Percentiles rank a stretch among this genome's conserved stretches.
phyloP scores from a whole-genome alignment of 768 basidiomycete species.

The Rhizopogon roseolus region DNA sequence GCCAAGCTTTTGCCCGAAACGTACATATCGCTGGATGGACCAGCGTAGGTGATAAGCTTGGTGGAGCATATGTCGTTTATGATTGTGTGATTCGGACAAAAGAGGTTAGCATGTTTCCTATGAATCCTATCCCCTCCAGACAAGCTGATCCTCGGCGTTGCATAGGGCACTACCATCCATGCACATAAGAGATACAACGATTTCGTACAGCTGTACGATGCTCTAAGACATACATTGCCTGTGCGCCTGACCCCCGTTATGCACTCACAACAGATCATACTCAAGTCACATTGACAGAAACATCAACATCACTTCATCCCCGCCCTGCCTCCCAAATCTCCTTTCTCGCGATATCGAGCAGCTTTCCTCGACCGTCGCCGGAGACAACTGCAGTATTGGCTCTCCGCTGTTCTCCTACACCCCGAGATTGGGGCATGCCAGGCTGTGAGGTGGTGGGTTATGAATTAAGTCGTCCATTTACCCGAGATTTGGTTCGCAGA shows the following conservation, averaged over 20 bases:
- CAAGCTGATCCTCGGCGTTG: background rate
- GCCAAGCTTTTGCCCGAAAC: constrained; percentile 54
- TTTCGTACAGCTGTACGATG: constrained; percentile 49
- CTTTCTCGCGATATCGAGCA: constrained; percentile 60
- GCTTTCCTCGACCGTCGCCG: constrained; percentile 64
- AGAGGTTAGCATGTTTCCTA: constrained; percentile 32
- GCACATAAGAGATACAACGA: constrained; percentile 64
- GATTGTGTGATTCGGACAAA: constrained; percentile 67
- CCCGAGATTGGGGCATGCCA: constrained; percentile 65
- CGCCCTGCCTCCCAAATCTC: constrained; percentile 61
- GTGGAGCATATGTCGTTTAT: constrained; percentile 69
- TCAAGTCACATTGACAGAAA: constrained; percentile 24
- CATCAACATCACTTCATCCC: constrained; percentile 48
- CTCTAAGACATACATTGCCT: constrained; percentile 47
- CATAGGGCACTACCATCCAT: constrained; percentile 58
- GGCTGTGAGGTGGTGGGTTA: constrained; percentile 59
- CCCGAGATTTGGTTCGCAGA: background rate
- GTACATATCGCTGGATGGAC: constrained; percentile 70
- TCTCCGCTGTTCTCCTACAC: constrained; percentile 58
- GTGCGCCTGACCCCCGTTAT: constrained; percentile 28
- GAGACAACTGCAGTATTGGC: constrained; percentile 60
- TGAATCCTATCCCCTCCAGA: background rate
- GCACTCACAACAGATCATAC: background rate
- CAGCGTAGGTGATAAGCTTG: constrained; percentile 59
- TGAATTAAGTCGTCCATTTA: constrained; percentile 25